Evolutionary conservation across 148 eudicot genomes (phyloP).

Genomic region (Polygonum aviculare): DNA sequence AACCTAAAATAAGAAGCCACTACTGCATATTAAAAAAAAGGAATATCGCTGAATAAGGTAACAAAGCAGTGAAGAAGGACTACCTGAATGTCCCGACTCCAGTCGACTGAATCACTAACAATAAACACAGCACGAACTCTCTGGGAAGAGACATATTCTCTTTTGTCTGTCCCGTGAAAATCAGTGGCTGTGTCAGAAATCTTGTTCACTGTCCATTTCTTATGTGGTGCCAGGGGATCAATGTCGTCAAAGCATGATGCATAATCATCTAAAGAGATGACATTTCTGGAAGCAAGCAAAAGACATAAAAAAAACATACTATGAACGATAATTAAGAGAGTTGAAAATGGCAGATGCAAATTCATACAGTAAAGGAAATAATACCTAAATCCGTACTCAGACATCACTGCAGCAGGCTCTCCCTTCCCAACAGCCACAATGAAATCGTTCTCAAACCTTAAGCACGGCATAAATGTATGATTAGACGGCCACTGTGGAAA

Average conservation of each 20-base stretch:
- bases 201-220: conserved; percentile 37
- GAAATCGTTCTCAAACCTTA: conserved; percentile 44
- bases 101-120: conserved; percentile 85
- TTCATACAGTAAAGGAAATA: background rate
- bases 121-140: conserved; percentile 64
- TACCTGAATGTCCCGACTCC: conserved; percentile 99
- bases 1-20: conserved; percentile 38
- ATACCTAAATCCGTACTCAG: conserved; percentile 87
- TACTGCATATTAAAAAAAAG: background rate
- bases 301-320: background rate
- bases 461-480: background rate
- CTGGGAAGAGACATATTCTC: conserved; percentile 39
- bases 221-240: conserved; percentile 73
- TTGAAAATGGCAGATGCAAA: background rate
- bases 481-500: background rate
- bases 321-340: background rate
- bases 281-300: conserved; percentile 42
- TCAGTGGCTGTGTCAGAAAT: conserved; percentile 19
- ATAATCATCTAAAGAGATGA: conserved; percentile 74
- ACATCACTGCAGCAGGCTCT: conserved; percentile 81
- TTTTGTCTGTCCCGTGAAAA: conserved; percentile 11
- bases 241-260: conserved; percentile 74
- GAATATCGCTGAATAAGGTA: background rate
- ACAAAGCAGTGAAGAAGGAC: background rate
- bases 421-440: conserved; percentile 89